Percentiles rank a stretch among this genome's conserved stretches.
Conservation (phyloP, 805 yeast genomes). For the Sugiyamaella boreocaroliniensis region DNA sequence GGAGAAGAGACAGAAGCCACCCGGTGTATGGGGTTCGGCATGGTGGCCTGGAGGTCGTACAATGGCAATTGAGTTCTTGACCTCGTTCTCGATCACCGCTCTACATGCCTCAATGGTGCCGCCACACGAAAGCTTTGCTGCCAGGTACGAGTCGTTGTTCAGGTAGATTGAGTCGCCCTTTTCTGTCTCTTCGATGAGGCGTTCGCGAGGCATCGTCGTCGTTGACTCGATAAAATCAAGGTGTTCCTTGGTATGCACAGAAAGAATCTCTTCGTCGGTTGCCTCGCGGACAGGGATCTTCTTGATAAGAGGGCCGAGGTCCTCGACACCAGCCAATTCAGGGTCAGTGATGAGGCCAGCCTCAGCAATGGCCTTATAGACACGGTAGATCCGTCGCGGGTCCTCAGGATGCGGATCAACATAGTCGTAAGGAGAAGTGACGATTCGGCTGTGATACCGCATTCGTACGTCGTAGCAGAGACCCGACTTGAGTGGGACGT, state of each 20-base stretch:
- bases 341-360: constrained; percentile 84
- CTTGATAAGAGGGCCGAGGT: constrained; percentile 79
- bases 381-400: constrained; percentile 90
- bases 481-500: constrained; percentile 80
- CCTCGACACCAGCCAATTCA: constrained; percentile 59
- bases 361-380: constrained; percentile 88
- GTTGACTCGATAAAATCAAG: constrained; percentile 69
- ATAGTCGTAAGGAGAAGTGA: constrained; percentile 85
- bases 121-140: constrained; percentile 92
- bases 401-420: constrained; percentile 99
- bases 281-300: constrained; percentile 92
- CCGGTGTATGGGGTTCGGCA: constrained; percentile 95
- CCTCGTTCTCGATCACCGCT: constrained; percentile 89
- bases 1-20: constrained; percentile 93
- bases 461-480: constrained; percentile 92
- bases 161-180: constrained; percentile 91
- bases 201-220: constrained; percentile 67
- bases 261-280: constrained; percentile 70
- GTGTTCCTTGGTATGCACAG: constrained; percentile 81
- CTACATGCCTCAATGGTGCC: constrained; percentile 95
- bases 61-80: constrained; percentile 86
- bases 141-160: constrained; percentile 78
- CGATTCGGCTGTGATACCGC: constrained; percentile 94
- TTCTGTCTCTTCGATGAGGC: constrained; percentile 75
- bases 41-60: constrained; percentile 99